Evolutionary conservation across 129 eudicot genomes (phyloP), one percentile per base, ranked within the genome.

Genomic region (Heracleum sosnowskyi): DNA sequence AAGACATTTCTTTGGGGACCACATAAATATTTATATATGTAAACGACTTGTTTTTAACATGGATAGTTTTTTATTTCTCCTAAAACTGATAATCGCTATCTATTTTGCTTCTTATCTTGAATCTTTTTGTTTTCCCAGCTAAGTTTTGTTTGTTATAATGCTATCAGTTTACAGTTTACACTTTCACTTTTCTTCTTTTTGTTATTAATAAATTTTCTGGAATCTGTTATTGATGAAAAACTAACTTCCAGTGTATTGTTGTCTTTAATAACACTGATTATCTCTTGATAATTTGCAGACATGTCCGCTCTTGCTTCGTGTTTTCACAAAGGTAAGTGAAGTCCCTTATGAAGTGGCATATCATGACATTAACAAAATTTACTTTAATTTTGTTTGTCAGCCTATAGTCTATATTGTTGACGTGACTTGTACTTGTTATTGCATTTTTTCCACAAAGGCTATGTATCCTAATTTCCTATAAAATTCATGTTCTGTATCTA

Each of bases 251-350:
- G 15, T 40, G 2, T 69, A 4, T 68, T 68, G 29, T 20, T 66
- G 40, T 66, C 39, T 66, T 33, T 31, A 66, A 1, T 72, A 2
- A 40, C 40, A 72, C 13, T 71, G 33, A 22, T 39, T 68, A 7
- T 64, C 77, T 33, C 77, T 60, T 77, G 7, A 71, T 85, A 49
- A 74, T 63, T 46, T 81, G 79, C 98, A 93, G 98, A 93, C 98
- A 60, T 91, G 98, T 68, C 98, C 97, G 0, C 80, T 91, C 87
- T 81, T 93, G 84, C 98, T 93, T 80, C 97, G 98, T 9, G 98
- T 93, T 77, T 93, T 93, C 76, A 91, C 97, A 13, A 87, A 93
- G 98, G 98, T 93, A 84, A 49, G 83, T 79, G 24, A 31, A 69
- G 5, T 47, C 22, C 4, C 80, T 79, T 63, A 26, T n/a, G 41